A percentile compares a stretch with the other conserved stretches of the same genome.
Conservation (phyloP, 768 basidiomycete species). For the Dentipellis fragilis region DNA sequence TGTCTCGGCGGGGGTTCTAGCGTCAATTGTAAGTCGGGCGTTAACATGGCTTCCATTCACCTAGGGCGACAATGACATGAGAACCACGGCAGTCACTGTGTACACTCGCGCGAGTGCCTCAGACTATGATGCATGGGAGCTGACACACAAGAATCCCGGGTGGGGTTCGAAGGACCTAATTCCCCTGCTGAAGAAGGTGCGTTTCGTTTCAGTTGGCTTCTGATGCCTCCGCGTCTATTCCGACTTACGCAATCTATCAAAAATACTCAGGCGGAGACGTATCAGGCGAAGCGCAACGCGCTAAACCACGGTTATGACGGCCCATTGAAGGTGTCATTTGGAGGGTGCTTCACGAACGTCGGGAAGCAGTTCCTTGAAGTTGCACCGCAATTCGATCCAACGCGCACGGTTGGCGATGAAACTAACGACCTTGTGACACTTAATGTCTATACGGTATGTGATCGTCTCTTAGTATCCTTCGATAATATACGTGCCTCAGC, state of each 20-base stretch:
- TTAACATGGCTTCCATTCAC: too few relatives aligned
- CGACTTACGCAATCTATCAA: background rate
- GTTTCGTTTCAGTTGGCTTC: background rate
- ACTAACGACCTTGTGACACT: slow-evolving; percentile 17
- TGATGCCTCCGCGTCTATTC: background rate
- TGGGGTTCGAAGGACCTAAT: slow-evolving; percentile 52
- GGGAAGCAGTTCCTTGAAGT: slow-evolving; percentile 20
- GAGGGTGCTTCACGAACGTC: slow-evolving; percentile 15
- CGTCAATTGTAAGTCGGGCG: background rate
- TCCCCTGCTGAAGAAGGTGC: slow-evolving; percentile 48
- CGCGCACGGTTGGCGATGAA: slow-evolving; percentile 12
- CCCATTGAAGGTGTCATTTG: slow-evolving; percentile 29
- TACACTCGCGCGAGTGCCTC: slow-evolving; percentile 52
- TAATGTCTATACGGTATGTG: slow-evolving; percentile 19
- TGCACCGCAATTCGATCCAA: slow-evolving; percentile 15
- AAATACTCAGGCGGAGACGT: slow-evolving; percentile 26
- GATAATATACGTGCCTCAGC: too few relatives aligned
- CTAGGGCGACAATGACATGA: too few relatives aligned
- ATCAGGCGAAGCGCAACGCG: slow-evolving; percentile 20
- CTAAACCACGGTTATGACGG: slow-evolving; percentile 35
- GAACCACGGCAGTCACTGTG: slow-evolving; percentile 19
- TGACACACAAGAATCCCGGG: slow-evolving; percentile 38
- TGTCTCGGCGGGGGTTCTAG: slow-evolving; percentile 48
- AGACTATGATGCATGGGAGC: slow-evolving; percentile 59
- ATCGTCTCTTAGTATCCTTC: background rate